Evolutionary conservation across 208 protist genomes (phyloP).

Genomic region (Tritrichomonas musculus): DNA sequence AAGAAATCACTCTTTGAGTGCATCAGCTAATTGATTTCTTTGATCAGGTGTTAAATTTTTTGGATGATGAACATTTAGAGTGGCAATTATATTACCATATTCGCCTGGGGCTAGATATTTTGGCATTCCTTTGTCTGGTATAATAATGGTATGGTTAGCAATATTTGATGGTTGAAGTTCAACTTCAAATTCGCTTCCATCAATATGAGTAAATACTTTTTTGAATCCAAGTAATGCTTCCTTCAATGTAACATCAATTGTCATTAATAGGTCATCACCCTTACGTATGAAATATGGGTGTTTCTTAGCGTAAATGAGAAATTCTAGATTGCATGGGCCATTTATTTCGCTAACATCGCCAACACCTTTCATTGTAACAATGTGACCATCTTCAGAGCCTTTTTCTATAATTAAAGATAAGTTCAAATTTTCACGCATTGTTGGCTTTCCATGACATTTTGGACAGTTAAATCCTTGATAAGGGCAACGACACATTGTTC

Average conservation of each 20-base stretch:
- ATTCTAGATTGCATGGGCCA: neutral
- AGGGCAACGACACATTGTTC: slow-evolving; percentile 11
- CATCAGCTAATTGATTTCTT: neutral
- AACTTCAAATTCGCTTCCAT: neutral
- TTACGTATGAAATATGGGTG: neutral
- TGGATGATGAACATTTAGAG: neutral
- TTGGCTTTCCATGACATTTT: neutral
- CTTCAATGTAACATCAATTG: neutral
- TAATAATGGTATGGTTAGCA: neutral
- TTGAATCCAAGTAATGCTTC: neutral
- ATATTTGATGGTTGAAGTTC: too few relatives aligned
- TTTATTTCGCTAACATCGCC: neutral
- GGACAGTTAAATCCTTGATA: neutral
- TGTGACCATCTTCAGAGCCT: neutral
- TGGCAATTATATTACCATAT: neutral
- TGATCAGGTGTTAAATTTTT: neutral
- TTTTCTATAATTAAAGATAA: neutral
- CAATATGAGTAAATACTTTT: neutral
- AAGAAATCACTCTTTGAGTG: too few relatives aligned
- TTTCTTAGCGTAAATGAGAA: neutral
- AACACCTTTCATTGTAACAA: neutral
- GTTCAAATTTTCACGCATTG: neutral
- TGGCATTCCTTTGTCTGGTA: neutral
- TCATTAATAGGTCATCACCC: neutral
- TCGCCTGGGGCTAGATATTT: neutral